Evolutionary conservation across 345 rosid genomes (phyloP), one percentile per base, ranked within the genome.

Genomic region (Rhodamnia rubescens): DNA sequence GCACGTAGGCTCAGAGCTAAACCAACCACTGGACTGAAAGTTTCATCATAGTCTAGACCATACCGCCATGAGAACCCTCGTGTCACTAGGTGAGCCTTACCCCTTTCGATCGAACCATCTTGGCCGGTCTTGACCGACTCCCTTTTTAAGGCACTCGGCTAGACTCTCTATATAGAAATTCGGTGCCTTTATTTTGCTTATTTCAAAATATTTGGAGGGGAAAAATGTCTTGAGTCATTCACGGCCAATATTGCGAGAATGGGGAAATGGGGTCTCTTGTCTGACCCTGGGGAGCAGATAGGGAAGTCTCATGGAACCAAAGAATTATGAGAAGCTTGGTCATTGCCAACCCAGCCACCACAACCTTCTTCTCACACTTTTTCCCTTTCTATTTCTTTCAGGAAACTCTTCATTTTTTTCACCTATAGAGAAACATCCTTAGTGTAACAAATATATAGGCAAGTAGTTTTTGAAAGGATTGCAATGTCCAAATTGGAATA

Each of bases 211-310:
- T 16, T 32, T 32, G 4, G 1, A 8, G 6, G 24, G 44, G 0
- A 18, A 32, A 54, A 69, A 18, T 49, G 0, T 40, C 32, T 6
- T 32, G 26, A 57, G 7, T 9, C 11, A n/a, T 50, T 40, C 22
- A 49, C 40, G 47, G 53, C 21, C 81, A 82, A 6, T 58, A 52
- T 53, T 24, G 85, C 4, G 44, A 32, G 55, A 11, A 54, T 6
- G 74, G 80, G 27, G 83, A 22, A 57, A 69, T 29, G 58, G 83
- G 81, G 74, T 42, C 50, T 54, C 15, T 15, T 84, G 88, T 87
- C 88, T 81, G 86, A 84, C 82, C 88, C 82, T 84, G 21, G 86
- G 86, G 57, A 61, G 82, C 88, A 84, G 74, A 53, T 5, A 61
- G 86, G 50, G 57, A 12, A 12, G 80, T 61, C 52, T 57, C 58